Base-by-base conservation (phyloP, 2,329 filamentous ascomycete species). In the Epichloe glyceriae region DNA sequence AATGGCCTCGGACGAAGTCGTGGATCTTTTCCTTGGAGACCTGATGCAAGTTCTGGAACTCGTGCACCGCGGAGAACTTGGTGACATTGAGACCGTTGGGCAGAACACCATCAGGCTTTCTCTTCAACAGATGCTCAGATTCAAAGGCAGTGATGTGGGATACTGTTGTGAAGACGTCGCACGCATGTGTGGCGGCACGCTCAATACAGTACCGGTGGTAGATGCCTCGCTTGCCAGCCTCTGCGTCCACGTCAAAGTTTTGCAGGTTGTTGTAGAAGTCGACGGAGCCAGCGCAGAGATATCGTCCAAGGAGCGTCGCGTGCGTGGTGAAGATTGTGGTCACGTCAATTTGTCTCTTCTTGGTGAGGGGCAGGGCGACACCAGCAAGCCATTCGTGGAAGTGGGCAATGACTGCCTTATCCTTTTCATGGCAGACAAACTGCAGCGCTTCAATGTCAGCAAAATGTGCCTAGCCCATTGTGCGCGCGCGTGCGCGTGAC, bases 201-300 rank as follows among this genome's bases (percentile, higher is more conserved):
- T 98, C 93, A 62, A 98, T 95, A 72, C 93, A 97, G 74, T 97
- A 97, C 53, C 93, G 78, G 72, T 98, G 93, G 73, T 97, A 98
- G 66, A 98, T 97, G 52, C 93, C 93, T 62, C 93, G 87, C 76
- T 96, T 97, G 54, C 93, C 93, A 17, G 93, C 93, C 70, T 98
- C 93, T 5, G 88, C 83, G 66, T 98, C 93, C 33, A 95, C 89
- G 64, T 98, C 91, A 64, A 98, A 97, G 72, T 83, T 86, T 68
- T 97, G 91, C 49, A 98, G 78, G 67, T 97, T 96, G 74, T 97
- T 98, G 78, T 98, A 98, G 67, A 98, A 97, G 67, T 98, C 93
- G 55, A 97, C 93, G 0, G 90, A 96, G 50, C 93, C 93, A 48
- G 93, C 93, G 66, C 93, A 97, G 46, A 97, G 86, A 65, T 98